Evolutionary conservation across 768 basidiomycete genomes (phyloP).

Genomic region (Panellus pusillus): DNA sequence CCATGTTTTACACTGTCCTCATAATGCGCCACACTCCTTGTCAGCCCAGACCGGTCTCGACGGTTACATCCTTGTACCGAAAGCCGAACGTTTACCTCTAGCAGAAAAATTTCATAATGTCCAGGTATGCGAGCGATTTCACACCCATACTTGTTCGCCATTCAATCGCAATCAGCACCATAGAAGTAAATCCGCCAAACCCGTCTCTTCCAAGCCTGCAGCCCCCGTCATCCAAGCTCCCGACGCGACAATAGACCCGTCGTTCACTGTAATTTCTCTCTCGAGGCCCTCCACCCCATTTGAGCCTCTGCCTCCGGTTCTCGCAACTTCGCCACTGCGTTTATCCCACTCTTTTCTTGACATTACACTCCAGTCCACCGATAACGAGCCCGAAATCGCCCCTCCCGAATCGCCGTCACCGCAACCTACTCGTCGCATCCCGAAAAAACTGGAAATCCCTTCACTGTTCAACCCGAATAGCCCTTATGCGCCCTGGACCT

Average conservation of each 20-base stretch:
- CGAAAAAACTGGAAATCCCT: slow-evolving; percentile 30
- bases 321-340: slow-evolving; percentile 38
- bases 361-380: slow-evolving; percentile 23
- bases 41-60: slow-evolving; percentile 25
- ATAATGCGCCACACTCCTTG: slow-evolving; percentile 25
- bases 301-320: slow-evolving; percentile 23
- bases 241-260: slow-evolving; percentile 1
- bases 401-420: slow-evolving; percentile 7
- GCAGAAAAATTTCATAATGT: slow-evolving; percentile 30
- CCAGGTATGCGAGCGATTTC: slow-evolving; percentile 28
- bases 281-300: slow-evolving; percentile 21
- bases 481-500: slow-evolving; percentile 55
- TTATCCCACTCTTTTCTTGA: slow-evolving; percentile 40
- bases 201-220: not conserved
- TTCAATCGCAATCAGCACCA: not conserved
- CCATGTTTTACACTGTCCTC: slow-evolving; percentile 34
- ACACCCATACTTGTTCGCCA: not conserved
- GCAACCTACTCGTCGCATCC: slow-evolving; percentile 9
- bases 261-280: slow-evolving; percentile 6
- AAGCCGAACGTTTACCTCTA: slow-evolving; percentile 30
- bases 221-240: not conserved
- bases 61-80: slow-evolving; percentile 17
- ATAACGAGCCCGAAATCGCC: slow-evolving; percentile 2
- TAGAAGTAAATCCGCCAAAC: slow-evolving; percentile 7
- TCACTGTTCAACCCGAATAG: slow-evolving; percentile 51